Base-by-base conservation (phyloP, 2,329 filamentous ascomycete genomes). In the Aspergillus tubingensis region DNA sequence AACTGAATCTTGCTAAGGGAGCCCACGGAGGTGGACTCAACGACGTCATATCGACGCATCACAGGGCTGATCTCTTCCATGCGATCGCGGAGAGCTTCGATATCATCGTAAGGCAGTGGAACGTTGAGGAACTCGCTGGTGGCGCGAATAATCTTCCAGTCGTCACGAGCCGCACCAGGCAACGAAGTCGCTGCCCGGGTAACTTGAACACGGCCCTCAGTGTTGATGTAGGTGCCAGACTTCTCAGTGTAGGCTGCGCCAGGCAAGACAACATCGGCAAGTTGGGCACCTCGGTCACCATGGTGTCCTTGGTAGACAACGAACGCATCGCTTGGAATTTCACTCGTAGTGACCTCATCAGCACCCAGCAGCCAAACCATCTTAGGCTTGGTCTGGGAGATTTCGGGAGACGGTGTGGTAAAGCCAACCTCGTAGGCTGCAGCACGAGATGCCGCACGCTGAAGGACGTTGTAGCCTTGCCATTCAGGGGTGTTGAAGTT, bases 131-230 rank as follows among this genome's bases (percentile, higher is more conserved):
- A 97, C 80, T 98, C 95, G 73, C 91, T 95, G 59, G 86, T 88
- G 17, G 95, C 95, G 66, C 95, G 91, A 69, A 99, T 88, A 72
- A 99, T 98, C 87, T 98, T 99, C 95, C 95, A 99, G 81, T 99
- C 95, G 65, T 95, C 94, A 73, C 95, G 88, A 59, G 94, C 88
- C 56, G 92, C 95, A 62, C 95, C 95, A 23, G 92, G 91, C 66
- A 96, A 84, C 49, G 90, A 91, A 39, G 92, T 96, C 30, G 95
- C 95, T 51, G 91, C 89, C 67, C 95, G 91, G 57, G 91, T 95
- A 83, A 96, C 90, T 81, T 99, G 95, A 21, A 95, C 92, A 70
- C 95, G 91, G 59, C 95, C 95, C 79, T 99, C 95, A 0, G 95
- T 98, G 86, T 98, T 99, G 80, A 99, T 87, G 74, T 96, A 99